These are phyloP conservation scores for Penicillium palitans DNA, from an alignment of 2,329 filamentous ascomycete genomes.

Conservation along the genomic window DNA sequence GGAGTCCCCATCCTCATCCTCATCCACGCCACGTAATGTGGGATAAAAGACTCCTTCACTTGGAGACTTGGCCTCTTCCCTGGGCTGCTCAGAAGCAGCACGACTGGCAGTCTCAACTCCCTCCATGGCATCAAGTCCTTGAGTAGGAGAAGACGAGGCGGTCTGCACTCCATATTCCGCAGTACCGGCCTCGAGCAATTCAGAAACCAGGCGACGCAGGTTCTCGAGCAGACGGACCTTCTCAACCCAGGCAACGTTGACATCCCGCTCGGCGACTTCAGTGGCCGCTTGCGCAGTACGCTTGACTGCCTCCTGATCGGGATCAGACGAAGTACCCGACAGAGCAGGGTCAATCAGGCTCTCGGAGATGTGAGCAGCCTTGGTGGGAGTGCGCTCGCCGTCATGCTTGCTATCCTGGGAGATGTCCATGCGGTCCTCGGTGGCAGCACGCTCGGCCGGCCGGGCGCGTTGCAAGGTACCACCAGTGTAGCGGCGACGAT, in stretches of 20 bases:
- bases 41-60: slow-evolving; percentile 35
- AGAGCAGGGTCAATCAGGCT: slow-evolving; percentile 48
- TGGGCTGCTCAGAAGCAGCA: slow-evolving; percentile 48
- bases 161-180: slow-evolving; percentile 17
- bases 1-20: slow-evolving; percentile 39
- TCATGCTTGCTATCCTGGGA: slow-evolving; percentile 34
- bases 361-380: slow-evolving; percentile 32
- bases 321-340: slow-evolving; percentile 31
- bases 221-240: slow-evolving; percentile 65
- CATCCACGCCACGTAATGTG: slow-evolving; percentile 35
- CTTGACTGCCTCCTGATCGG: slow-evolving; percentile 33
- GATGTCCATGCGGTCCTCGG: slow-evolving; percentile 40
- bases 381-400: slow-evolving; percentile 38
- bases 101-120: slow-evolving; percentile 36
- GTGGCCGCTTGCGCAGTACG: slow-evolving; percentile 41
- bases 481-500: slow-evolving; percentile 62
- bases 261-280: slow-evolving; percentile 43
- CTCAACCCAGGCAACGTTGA: slow-evolving; percentile 60
- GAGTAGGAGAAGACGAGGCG: slow-evolving; percentile 20
- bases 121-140: slow-evolving; percentile 29
- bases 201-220: slow-evolving; percentile 58
- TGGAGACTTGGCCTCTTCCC: slow-evolving; percentile 30
- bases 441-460: slow-evolving; percentile 38
- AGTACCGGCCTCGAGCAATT: slow-evolving; percentile 53
- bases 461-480: slow-evolving; percentile 59